Evolutionary conservation across 441 rosid species (phyloP), one percentile per base, ranked within the genome.

Genomic region (Breynia disticha): DNA sequence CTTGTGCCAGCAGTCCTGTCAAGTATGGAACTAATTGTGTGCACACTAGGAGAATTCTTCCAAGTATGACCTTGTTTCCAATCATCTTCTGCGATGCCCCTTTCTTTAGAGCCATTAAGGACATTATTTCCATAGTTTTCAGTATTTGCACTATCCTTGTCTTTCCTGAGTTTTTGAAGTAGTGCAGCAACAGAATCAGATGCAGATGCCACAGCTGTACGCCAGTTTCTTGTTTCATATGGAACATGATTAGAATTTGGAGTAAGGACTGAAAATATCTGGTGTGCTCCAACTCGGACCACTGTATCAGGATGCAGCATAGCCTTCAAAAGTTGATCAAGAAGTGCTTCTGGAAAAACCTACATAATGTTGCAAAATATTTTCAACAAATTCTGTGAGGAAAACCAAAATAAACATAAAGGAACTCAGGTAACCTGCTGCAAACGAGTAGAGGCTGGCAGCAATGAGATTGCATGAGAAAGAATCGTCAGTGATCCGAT

Each of bases 271-370:
- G 97, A 83, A 74, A 90, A 85, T 72, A 90, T 79, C 60, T 79
- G 91, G 68, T 87, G 99, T 1, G 85, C 97, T 63, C 91, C 94
- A 42, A 85, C 87, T 44, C 97, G 96, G 35, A 78, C 93, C 72
- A 82, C 91, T 39, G 81, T 67, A 62, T 85, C 83, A 50, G 97
- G 82, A 78, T 90, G 95, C 71, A 94, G 62, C 95, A 90, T 90
- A 67, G 72, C 94, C 66, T 76, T 84, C 69, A 87, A 66, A 68
- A 94, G 88, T 51, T 85, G 95, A 57, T 76, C 73, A 59, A 90
- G 91, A 67, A 90, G 87, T 48, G 78, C 67, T 46, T 90, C 99
- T 0, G 97, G 99, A 60, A 94, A 90, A 46, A 77, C 83, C 97
- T 94, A 56, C 54, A 75, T 16, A 50, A 57, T 38, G 46, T 46